Conservation (phyloP, 2,329 filamentous ascomycete species). For the Aspergillus candidus region DNA sequence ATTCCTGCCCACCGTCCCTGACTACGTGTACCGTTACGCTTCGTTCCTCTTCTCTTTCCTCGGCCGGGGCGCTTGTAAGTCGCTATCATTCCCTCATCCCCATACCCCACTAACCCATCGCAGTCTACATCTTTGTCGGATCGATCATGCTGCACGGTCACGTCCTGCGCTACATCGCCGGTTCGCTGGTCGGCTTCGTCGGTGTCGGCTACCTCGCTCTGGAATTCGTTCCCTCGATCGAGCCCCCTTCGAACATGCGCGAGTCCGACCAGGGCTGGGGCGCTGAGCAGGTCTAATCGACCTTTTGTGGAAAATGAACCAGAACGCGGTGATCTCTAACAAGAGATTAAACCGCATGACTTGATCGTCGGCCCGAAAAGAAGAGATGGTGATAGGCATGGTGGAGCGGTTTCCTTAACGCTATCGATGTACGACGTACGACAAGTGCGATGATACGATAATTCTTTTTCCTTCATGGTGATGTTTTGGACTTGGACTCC, state of each 20-base stretch:
- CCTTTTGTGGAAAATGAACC: too few relatives aligned
- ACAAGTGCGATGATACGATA: constrained; percentile 18
- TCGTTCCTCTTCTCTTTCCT: constrained; percentile 98
- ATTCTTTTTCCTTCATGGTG: constrained; percentile 4
- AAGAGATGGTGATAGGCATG: constrained; percentile 1
- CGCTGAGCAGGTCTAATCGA: constrained; percentile 63
- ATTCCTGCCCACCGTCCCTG: constrained; percentile 76
- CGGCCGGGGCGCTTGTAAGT: constrained; percentile 88
- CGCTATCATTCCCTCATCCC: not conserved
- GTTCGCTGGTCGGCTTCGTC: constrained; percentile 67
- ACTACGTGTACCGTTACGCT: constrained; percentile 85
- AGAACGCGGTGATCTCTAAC: too few relatives aligned
- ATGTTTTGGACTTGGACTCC: not conserved
- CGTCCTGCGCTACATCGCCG: constrained; percentile 66
- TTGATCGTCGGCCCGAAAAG: not conserved
- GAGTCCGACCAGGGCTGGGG: constrained; percentile 71
- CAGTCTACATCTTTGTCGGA: constrained; percentile 95
- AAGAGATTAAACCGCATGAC: not conserved
- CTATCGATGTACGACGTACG: constrained; percentile 16
- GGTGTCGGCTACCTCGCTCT: constrained; percentile 72
- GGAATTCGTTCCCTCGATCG: constrained; percentile 72
- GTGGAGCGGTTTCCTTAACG: constrained; percentile 1
- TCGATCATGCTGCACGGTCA: constrained; percentile 68
- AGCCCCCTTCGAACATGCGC: constrained; percentile 75
- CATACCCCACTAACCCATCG: not conserved